Evolutionary conservation across 1,284 basidiomycete species (phyloP).

Genomic region (Trametes versicolor): DNA sequence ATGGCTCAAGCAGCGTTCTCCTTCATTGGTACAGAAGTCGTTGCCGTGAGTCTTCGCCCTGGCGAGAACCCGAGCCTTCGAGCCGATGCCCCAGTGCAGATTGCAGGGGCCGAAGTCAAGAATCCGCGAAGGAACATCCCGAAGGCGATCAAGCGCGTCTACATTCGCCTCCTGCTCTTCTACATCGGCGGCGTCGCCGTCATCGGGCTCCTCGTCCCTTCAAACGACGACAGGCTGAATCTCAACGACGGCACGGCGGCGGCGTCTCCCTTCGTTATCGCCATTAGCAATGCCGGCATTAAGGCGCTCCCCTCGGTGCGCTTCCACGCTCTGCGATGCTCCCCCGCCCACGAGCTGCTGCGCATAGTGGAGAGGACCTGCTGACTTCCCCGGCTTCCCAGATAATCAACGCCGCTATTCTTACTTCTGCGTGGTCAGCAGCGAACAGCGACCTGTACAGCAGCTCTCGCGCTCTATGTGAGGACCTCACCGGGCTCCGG

Average conservation of each 20-base stretch:
- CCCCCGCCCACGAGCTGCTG: not conserved
- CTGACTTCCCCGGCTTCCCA: slow-evolving; percentile 36
- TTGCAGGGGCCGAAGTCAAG: slow-evolving; percentile 44
- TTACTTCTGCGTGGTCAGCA: slow-evolving; percentile 90
- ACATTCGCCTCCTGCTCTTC: slow-evolving; percentile 58
- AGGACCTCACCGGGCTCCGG: slow-evolving; percentile 40
- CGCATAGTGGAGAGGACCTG: not conserved
- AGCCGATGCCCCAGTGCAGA: slow-evolving; percentile 20
- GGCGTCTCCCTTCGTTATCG: slow-evolving; percentile 88
- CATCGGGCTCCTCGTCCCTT: slow-evolving; percentile 84
- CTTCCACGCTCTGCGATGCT: not conserved
- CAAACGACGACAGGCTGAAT: slow-evolving; percentile 65
- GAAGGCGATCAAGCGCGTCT: slow-evolving; percentile 59
- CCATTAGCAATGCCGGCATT: slow-evolving; percentile 79
- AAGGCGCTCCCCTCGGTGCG: slow-evolving; percentile 63
- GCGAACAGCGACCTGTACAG: slow-evolving; percentile 87
- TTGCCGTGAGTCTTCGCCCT: slow-evolving; percentile 63
- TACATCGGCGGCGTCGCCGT: slow-evolving; percentile 52
- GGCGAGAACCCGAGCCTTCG: not conserved
- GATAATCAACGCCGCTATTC: slow-evolving; percentile 88
- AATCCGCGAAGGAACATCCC: slow-evolving; percentile 50
- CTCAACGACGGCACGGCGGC: slow-evolving; percentile 68
- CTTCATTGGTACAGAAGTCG: slow-evolving; percentile 86
- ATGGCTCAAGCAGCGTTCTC: slow-evolving; percentile 85
- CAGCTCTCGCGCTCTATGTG: slow-evolving; percentile 82